These are phyloP conservation scores for Carpinus viminea DNA, from an alignment of 306 rosid species.

Conservation along the genomic window DNA sequence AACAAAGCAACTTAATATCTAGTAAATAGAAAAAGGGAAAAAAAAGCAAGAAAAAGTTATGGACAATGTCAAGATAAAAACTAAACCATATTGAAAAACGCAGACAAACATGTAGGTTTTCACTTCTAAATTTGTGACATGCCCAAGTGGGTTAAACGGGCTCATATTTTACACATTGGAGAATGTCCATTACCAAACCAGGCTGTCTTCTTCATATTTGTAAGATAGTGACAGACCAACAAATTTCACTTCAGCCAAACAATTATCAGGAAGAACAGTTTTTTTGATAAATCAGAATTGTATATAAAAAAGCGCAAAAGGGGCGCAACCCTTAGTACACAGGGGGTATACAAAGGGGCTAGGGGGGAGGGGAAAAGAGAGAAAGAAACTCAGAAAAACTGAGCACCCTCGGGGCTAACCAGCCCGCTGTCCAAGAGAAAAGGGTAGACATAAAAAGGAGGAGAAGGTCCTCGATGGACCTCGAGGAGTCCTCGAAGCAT, in stretches of 20 bases:
- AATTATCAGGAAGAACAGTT: background rate
- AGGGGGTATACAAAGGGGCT: no score
- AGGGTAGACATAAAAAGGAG: no score
- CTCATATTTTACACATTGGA: background rate
- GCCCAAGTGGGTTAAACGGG: background rate
- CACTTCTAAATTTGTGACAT: background rate
- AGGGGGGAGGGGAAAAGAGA: no score
- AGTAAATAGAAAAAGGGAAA: background rate
- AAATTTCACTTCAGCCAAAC: background rate
- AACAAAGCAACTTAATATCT: constrained; percentile 1
- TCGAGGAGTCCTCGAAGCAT: no score
- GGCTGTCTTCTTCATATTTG: background rate
- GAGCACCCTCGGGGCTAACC: no score
- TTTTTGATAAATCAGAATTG: no score
- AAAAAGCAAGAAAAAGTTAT: background rate
- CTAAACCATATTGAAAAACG: background rate
- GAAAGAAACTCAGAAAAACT: no score
- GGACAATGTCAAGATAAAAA: background rate
- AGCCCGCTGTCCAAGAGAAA: no score
- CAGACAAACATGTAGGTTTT: background rate
- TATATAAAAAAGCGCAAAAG: no score
- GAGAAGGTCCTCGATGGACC: no score
- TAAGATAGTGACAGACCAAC: background rate
- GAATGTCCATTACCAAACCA: background rate
- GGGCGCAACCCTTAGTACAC: no score